Percentiles rank a stretch among this genome's conserved stretches.
Evolutionary conservation across 2,329 filamentous ascomycete species (phyloP).

Genomic region (Sarocladium kiliense): DNA sequence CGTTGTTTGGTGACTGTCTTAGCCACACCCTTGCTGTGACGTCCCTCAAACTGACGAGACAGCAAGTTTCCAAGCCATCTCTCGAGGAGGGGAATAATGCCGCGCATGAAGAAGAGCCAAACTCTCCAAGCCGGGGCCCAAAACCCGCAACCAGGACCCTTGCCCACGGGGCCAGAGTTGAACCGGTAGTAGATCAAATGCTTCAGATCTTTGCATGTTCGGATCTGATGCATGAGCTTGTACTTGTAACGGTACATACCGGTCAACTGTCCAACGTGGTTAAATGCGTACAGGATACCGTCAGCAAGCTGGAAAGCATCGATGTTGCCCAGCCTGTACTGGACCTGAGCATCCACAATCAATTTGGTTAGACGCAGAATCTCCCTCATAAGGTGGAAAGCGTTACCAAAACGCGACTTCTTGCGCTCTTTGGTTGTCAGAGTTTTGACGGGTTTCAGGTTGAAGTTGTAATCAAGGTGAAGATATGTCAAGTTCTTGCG

Average conservation of each 20-base stretch:
- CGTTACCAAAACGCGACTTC: conserved; percentile 98
- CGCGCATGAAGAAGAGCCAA: conserved; percentile 98
- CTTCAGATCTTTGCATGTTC: conserved; percentile 97
- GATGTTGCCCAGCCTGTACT: conserved; percentile 95
- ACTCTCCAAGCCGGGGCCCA: conserved; percentile 99
- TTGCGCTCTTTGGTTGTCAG: conserved; percentile 98
- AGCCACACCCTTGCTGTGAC: conserved; percentile 96
- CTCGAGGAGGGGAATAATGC: conserved; percentile 93
- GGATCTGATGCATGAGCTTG: conserved; percentile 99
- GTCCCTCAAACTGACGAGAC: conserved; percentile 95
- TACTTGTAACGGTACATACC: conserved; percentile 99
- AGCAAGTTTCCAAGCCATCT: conserved; percentile 96
- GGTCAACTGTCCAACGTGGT: conserved; percentile 95
- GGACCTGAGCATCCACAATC: conserved; percentile 96
- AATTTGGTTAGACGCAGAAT: conserved; percentile 93
- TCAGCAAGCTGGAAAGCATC: conserved; percentile 98
- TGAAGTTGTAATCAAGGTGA: conserved; percentile 99
- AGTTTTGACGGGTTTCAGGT: conserved; percentile 97
- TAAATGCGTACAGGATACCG: conserved; percentile 98
- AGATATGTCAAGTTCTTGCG: conserved; percentile 98
- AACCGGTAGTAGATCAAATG: conserved; percentile 99
- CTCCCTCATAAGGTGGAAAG: conserved; percentile 98
- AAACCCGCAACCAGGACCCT: conserved; percentile 96
- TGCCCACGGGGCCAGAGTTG: conserved; percentile 93
- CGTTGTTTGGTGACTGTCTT: conserved; percentile 99